Conservation (phyloP, 495 filamentous ascomycete genomes). For the Trichocladium antarcticum region DNA sequence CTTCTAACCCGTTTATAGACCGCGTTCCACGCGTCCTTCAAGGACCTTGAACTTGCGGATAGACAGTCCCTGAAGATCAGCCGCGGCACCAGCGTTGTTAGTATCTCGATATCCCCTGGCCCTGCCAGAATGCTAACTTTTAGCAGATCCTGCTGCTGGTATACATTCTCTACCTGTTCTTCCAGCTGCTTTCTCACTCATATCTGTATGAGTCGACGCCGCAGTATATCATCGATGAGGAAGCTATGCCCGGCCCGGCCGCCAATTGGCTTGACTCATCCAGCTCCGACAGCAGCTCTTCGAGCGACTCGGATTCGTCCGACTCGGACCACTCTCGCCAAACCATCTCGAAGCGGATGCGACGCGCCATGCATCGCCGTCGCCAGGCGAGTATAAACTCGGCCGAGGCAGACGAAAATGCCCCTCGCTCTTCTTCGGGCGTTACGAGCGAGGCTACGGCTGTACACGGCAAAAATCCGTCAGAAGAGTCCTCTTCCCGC, state of each 20-base stretch:
- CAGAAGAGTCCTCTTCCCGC: constrained; percentile 25
- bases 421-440: constrained; percentile 29
- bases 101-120: constrained; percentile 1
- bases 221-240: constrained; percentile 78
- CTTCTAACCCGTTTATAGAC: constrained; percentile 32
- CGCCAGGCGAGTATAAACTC: constrained; percentile 67
- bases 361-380: constrained; percentile 55
- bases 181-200: constrained; percentile 81
- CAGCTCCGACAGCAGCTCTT: constrained; percentile 49
- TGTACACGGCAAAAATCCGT: constrained; percentile 19
- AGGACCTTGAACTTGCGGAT: constrained; percentile 47
- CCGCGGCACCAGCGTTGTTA: constrained; percentile 65
- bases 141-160: constrained; percentile 56
- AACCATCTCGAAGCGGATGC: constrained; percentile 63
- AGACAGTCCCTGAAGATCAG: constrained; percentile 62
- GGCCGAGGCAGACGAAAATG: constrained; percentile 41
- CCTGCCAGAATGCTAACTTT: constrained; percentile 11
- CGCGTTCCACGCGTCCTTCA: constrained; percentile 76
- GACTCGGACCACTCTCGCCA: constrained; percentile 56
- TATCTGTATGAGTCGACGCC: constrained; percentile 86
- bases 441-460: constrained; percentile 27
- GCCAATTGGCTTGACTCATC: constrained; percentile 64
- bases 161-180: constrained; percentile 72
- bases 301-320: constrained; percentile 46
- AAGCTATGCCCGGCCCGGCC: constrained; percentile 67